Evolutionary conservation across 1,284 basidiomycete genomes (phyloP), one percentile per base, ranked within the genome.

Genomic region (Rhizoctonia solani): DNA sequence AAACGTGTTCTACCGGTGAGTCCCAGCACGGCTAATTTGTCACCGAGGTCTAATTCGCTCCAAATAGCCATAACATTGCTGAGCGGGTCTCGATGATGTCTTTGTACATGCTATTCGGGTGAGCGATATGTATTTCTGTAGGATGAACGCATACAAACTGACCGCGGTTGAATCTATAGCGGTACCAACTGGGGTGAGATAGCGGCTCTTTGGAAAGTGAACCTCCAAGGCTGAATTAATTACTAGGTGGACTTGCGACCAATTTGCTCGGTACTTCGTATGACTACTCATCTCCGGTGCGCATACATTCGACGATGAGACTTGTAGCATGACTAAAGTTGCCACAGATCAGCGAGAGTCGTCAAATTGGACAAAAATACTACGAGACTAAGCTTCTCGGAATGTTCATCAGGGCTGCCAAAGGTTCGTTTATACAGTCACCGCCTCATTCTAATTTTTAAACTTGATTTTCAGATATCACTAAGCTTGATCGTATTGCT

Each of bases 171-270:
- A n/a, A 6, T 37, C 21, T 2, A 8, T 54, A 58, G 58, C 16
- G 67, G 67, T 32, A 68, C 58, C 16, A 68, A 68, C 41, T 68
- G 67, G 67, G 67, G 67, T 54, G 52, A 59, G 58, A 9, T n/a
- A n/a, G n/a, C n/a, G n/a, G n/a, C n/a, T 27, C 21, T 50, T 13
- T 19, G n/a, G 29, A 14, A 1, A 5, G 23, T 41, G 23, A 23
- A 37, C 32, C 14, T 13, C 4, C 29, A 5, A 42, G 44, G 14
- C n/a, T 19, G 11, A 2, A 58, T 13, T 29, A 23, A 16, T 46
- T 11, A 5, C 6, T 14, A 63, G 58, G 58, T 21, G 67, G 67
- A 19, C 47, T 68, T 23, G 56, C 67, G 37, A 63, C 58, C 2
- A 61, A 61, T 19, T 23, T 68, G 21, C 54, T 68, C n/a, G 67